A percentile compares a stretch with the other conserved stretches of the same genome.
phyloP scores from a whole-genome alignment of 805 yeast species.

The Cyberlindnera galapagoensis region DNA sequence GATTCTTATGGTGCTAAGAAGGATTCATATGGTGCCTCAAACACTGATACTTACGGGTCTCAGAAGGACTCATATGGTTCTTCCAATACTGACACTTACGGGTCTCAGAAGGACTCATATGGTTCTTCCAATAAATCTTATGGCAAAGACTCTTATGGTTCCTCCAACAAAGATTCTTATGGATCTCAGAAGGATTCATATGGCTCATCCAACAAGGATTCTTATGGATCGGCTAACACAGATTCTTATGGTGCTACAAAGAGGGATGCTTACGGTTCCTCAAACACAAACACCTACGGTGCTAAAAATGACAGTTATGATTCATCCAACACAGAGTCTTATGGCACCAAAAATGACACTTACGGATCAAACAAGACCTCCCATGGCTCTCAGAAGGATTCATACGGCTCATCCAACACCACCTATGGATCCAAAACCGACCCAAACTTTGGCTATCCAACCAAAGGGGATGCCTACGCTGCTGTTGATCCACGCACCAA shows the following conservation, averaged over 20 bases:
- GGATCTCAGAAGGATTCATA: constrained; percentile 1
- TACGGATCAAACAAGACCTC: constrained; percentile 1
- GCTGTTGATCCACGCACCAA: no score
- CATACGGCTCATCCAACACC: neutral
- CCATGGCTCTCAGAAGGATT: neutral
- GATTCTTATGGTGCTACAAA: constrained; percentile 2
- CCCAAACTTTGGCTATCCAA: no score
- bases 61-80: constrained; percentile 4
- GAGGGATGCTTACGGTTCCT: no score
- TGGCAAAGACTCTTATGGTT: constrained; percentile 2
- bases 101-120: constrained; percentile 1
- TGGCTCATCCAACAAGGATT: neutral
- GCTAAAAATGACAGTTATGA: constrained; percentile 1
- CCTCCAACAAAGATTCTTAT: constrained; percentile 1
- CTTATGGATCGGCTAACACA: constrained; percentile 2
- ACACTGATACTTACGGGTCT: no score
- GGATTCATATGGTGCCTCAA: no score
- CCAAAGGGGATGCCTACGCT: no score
- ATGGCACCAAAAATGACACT: constrained; percentile 1
- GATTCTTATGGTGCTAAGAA: constrained; percentile 4
- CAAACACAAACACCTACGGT: constrained; percentile 2
- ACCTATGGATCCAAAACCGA: no score
- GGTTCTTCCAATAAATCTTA: constrained; percentile 5
- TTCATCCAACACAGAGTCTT: neutral
- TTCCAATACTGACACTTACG: constrained; percentile 2